Conservation (phyloP, 106 monocot genomes). For the Agapanthus africanus region DNA sequence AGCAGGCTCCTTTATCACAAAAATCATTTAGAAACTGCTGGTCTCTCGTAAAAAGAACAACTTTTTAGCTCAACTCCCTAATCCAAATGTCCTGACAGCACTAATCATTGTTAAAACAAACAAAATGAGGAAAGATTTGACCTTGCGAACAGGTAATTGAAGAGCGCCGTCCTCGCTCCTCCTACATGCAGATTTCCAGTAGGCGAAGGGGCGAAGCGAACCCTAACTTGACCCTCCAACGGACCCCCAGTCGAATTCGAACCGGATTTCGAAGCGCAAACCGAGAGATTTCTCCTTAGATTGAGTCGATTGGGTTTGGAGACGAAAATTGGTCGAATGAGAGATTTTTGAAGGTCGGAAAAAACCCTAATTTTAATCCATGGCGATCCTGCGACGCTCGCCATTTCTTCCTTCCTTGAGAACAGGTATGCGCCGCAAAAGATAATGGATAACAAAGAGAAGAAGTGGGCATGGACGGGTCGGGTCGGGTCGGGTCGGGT, state of each 20-base stretch:
- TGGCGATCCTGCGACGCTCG: constrained; percentile 28
- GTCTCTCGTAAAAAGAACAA: too few species aligned
- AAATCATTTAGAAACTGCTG: too few species aligned
- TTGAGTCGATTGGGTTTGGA: constrained; percentile 6
- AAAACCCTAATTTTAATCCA: constrained; percentile 35
- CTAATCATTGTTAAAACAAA: too few species aligned
- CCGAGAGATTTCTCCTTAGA: constrained; percentile 20
- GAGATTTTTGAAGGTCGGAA: constrained; percentile 22
- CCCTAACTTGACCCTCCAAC: constrained; percentile 36
- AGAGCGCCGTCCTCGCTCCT: constrained; percentile 64
- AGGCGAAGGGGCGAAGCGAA: constrained; percentile 70
- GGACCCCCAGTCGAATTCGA: constrained; percentile 3
- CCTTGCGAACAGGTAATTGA: constrained; percentile 71
- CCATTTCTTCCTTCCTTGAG: constrained; percentile 15
- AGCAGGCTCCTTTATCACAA: too few species aligned
- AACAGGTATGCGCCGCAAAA: not conserved
- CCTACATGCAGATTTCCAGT: constrained; percentile 74
- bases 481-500: too few species aligned
- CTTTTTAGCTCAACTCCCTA: too few species aligned
- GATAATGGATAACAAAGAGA: too few species aligned
- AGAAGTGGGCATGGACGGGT: too few species aligned
- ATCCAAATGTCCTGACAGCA: too few species aligned
- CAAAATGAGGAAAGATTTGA: constrained; percentile 9
- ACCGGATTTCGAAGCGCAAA: not conserved
- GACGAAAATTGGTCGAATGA: constrained; percentile 6